A percentile compares a stretch with the other conserved stretches of the same genome.
Evolutionary conservation across 164 flowering plant genomes (phyloP).

Genomic region (Platanus orientalis): DNA sequence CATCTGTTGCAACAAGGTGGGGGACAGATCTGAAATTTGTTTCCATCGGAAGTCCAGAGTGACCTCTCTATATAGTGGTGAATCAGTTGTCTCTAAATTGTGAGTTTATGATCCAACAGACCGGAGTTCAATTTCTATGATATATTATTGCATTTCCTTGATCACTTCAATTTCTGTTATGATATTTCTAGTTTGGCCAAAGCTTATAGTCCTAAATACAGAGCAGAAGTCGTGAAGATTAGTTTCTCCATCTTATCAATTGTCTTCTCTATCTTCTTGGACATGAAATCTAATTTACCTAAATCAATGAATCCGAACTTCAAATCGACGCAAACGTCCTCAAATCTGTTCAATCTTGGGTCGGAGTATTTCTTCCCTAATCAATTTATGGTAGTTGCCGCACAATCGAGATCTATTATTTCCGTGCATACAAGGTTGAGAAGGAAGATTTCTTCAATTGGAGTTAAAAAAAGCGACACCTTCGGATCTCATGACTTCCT

Average conservation of each 20-base stretch:
- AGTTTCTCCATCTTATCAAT: slow-evolving; percentile 52
- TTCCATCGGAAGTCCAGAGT: slow-evolving; percentile 66
- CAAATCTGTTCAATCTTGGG: slow-evolving; percentile 38
- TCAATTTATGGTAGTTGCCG: slow-evolving; percentile 37
- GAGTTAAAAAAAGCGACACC: slow-evolving; percentile 63
- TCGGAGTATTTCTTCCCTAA: slow-evolving; percentile 50
- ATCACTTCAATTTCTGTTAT: slow-evolving; percentile 37
- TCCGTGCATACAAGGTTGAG: slow-evolving; percentile 57
- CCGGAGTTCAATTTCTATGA: slow-evolving; percentile 24
- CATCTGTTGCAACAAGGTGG: slow-evolving; percentile 29
- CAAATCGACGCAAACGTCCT: slow-evolving; percentile 39
- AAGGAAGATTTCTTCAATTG: slow-evolving; percentile 44
- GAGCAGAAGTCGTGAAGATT: slow-evolving; percentile 32
- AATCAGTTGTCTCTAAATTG: slow-evolving; percentile 40
- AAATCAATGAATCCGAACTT: slow-evolving; percentile 32
- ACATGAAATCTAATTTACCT: slow-evolving; percentile 22
- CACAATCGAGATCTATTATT: slow-evolving; percentile 47
- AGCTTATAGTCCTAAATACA: slow-evolving; percentile 34
- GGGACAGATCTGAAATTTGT: slow-evolving; percentile 36
- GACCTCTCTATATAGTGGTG: slow-evolving; percentile 35
- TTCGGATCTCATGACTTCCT: slow-evolving; percentile 25
- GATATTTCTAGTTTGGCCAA: slow-evolving; percentile 47
- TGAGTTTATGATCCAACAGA: slow-evolving; percentile 37
- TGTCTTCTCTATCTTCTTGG: slow-evolving; percentile 27
- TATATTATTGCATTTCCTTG: slow-evolving; percentile 19